Conservation (phyloP, 331 rosid species). For the Erythrophleum ivorense region DNA sequence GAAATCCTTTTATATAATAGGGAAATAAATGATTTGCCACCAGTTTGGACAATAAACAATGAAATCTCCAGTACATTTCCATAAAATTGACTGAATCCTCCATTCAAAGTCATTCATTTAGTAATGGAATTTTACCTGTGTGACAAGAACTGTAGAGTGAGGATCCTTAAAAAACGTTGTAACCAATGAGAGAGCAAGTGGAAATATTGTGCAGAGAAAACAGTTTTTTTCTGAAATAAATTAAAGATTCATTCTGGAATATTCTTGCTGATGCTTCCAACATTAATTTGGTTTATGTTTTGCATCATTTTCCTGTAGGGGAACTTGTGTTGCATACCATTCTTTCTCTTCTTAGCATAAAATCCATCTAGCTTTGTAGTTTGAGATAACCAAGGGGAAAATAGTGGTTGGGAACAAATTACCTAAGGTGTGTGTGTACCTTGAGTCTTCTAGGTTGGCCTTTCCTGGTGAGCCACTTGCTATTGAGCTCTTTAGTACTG, state of each 20-base stretch:
- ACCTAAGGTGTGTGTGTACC: background rate
- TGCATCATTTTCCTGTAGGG: constrained; percentile 18
- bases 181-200: constrained; percentile 8
- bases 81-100: constrained; percentile 14
- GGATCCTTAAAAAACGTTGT: constrained; percentile 1
- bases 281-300: constrained; percentile 9
- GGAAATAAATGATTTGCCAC: constrained; percentile 28
- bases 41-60: constrained; percentile 23
- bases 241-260: constrained; percentile 18
- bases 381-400: constrained; percentile 9
- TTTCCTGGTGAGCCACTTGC: constrained; percentile 27
- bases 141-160: constrained; percentile 24
- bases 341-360: constrained; percentile 23
- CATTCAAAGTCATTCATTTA: background rate
- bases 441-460: constrained; percentile 11
- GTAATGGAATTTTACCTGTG: constrained; percentile 12
- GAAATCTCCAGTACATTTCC: constrained; percentile 12
- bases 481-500: constrained; percentile 25
- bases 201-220: constrained; percentile 6
- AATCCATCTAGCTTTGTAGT: constrained; percentile 17
- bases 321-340: constrained; percentile 7
- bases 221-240: background rate
- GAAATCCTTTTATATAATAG: background rate
- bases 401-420: constrained; percentile 7
- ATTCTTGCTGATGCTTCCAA: constrained; percentile 28